These are phyloP conservation scores for Alternaria consortialis DNA, from an alignment of 2,329 filamentous ascomycete genomes.

Conservation along the genomic window DNA sequence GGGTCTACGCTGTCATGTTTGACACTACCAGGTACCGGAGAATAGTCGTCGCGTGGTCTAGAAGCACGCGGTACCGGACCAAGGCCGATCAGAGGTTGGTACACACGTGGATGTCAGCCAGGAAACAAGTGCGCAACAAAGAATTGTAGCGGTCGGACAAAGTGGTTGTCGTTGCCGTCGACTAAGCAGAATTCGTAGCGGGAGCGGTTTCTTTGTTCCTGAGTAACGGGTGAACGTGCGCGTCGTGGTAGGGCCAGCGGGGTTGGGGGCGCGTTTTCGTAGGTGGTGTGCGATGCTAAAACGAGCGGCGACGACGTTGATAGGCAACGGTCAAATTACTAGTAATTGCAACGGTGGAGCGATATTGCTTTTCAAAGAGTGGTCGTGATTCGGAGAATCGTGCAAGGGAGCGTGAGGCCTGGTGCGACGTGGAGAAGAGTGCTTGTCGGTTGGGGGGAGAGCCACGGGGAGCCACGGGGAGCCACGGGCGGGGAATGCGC, in stretches of 20 bases:
- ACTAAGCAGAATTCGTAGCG: constrained; percentile 9
- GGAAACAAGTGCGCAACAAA: constrained; percentile 28
- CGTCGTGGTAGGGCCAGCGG: constrained; percentile 31
- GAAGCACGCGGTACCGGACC: constrained; percentile 26
- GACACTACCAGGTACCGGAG: constrained; percentile 32
- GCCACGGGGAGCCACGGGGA: constrained; percentile 25
- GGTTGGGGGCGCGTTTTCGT: constrained; percentile 15
- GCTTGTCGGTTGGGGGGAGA: constrained; percentile 22
- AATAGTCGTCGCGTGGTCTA: constrained; percentile 33
- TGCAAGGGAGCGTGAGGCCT: constrained; percentile 47
- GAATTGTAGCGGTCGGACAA: constrained; percentile 17
- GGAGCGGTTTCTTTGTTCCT: constrained; percentile 34
- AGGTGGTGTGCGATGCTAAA: constrained; percentile 20
- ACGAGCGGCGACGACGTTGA: constrained; percentile 39
- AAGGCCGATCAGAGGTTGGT: constrained; percentile 24
- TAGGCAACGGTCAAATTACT: constrained; percentile 31
- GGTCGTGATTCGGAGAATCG: constrained; percentile 50
- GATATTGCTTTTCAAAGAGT: constrained; percentile 38
- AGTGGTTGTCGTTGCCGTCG: constrained; percentile 6
- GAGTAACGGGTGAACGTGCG: constrained; percentile 30
- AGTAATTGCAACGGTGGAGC: constrained; percentile 20
- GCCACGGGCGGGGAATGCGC: constrained; percentile 47
- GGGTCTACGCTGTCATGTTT: constrained; percentile 50
- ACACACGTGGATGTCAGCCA: constrained; percentile 26
- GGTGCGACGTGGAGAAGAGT: constrained; percentile 24